Base-by-base conservation (phyloP, 257 asterid genomes). In the Petrea volubilis region DNA sequence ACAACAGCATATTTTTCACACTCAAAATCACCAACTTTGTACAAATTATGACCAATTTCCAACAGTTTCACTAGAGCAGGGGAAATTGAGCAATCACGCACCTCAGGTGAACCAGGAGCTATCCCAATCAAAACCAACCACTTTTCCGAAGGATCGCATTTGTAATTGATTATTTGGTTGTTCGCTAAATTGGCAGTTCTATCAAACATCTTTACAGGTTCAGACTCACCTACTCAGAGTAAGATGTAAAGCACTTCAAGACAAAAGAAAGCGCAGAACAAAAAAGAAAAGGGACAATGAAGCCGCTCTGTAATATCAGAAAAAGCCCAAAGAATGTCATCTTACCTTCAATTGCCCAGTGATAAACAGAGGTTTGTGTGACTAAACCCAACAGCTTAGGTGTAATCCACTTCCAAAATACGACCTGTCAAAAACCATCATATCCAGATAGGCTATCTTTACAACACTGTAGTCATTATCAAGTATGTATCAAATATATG, bases 21-120 rank as follows among this genome's bases (percentile, higher is more conserved):
- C 20, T 34, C 55, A 25, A 25, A 5, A 62, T 41, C 50, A 55
- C 29, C 17, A 56, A 27, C 43, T 60, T 24, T 68, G 31, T 12
- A 29, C 34, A 23, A 65, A 60, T 21, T 29, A 36, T 12, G 36
- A 67, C 56, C 43, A 60, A 61, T 40, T 53, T 68, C 64, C 40
- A 13, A 31, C 57, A 51, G 53, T 72, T 44, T 29, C 60, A 64
- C 27, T 17, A 33, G 51, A 40, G 73, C 43, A 60, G 38, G 69
- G 67, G 25, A 28, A 20, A 61, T 28, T 50, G 0, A 18, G 18
- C 23, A 73, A 67, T 46, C 70, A 80, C 84, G 41, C 68, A 95
- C 99, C 96, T 95, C 99, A 0, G 98, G 80, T 24, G 97, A 87
- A 67, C 99, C 99, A 76, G 98, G 98, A 67, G 98, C 98, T 60